Evolutionary conservation across 164 flowering plant species (phyloP), one percentile per base, ranked within the genome.

Genomic region (Sedum album): DNA sequence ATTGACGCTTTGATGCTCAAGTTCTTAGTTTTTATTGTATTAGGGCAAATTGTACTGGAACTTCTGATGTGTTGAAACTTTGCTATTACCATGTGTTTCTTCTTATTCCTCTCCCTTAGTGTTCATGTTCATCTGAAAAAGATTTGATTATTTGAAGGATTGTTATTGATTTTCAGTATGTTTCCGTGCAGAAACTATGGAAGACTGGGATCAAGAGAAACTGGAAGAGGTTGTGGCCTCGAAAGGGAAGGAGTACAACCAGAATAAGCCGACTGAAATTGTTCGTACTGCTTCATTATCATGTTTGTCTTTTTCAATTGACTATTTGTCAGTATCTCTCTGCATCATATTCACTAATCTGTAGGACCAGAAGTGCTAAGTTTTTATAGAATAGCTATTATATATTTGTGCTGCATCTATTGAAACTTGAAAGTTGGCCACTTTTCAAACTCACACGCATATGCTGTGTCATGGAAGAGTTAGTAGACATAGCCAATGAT

Each of bases 201-300:
- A 91, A 82, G 97, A 94, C 28, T 93, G 99, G 96, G 99, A 94
- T 79, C 92, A 86, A 70, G 96, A 85, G 79, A 91, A 76, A 10
- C 72, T 91, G 79, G 97, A 91, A 80, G 84, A 88, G 82, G 99
- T 89, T 42, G 88, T 92, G 55, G 91, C 76, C 71, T 89, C 95
- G 14, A 94, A 91, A 79, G 79, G 75, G 68, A 76, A 70, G 0
- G 99, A 91, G 76, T 94, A 94, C 70, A 85, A 90, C 71, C 91
- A 82, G 83, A 92, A 95, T 68, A 95, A 88, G 68, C 94, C 99
- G 2, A 95, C 97, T 41, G 99, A 92, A 60, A 91, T 95, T 74
- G 99, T 95, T 84, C 70, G 97, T 71, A 61, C 31, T 28, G 35
- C 62, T 23, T 28, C 14, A 53, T 38, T 35, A 13, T 39, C 13